Evolutionary conservation across 805 yeast species (phyloP), one percentile per base, ranked within the genome.

Genomic region (Henningerozyma blattae): DNA sequence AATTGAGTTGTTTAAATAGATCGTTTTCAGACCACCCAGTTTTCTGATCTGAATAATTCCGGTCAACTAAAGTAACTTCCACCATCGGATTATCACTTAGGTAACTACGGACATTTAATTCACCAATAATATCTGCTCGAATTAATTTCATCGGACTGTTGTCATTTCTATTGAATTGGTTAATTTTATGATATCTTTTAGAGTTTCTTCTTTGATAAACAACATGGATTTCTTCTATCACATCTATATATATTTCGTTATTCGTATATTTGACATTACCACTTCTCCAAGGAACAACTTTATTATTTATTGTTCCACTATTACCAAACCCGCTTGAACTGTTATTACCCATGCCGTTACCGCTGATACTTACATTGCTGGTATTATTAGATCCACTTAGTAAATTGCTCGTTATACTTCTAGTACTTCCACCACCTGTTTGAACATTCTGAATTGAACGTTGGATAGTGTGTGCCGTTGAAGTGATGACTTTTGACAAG

Each of bases 191-290:
- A 2, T 29, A 22, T 8, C 15, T 20, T 10, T 16, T 22, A 16
- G 25, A 34, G n/a, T 33, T 27, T 16, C 24, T 32, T 22, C 30
- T 43, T 26, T 44, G 43, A 10, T 76, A 54, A 0, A 79, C 65
- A 25, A 78, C 68, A 41, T 68, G 68, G 16, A 82, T 54, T 1
- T 67, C 61, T 53, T 89, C 98, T 3, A 67, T 64, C 5, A 91
- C 52, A 56, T 91, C 97, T 7, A 89, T 79, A 52, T 77, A 85
- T 56, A 89, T 65, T 56, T 89, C 97, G 54, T 89, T 85, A 43
- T 76, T 76, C 3, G 83, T 68, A 52, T 83, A 75, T 43, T 68
- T 70, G n/a, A 81, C 78, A 41, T 74, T 70, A 4, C 76, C 51
- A 31, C 72, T 64, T 46, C 97, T 69, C 97, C 97, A 89, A 1